A percentile compares a stretch with the other conserved stretches of the same genome.
Conservation (phyloP, 768 basidiomycete genomes). For the Obba rivulosa region DNA sequence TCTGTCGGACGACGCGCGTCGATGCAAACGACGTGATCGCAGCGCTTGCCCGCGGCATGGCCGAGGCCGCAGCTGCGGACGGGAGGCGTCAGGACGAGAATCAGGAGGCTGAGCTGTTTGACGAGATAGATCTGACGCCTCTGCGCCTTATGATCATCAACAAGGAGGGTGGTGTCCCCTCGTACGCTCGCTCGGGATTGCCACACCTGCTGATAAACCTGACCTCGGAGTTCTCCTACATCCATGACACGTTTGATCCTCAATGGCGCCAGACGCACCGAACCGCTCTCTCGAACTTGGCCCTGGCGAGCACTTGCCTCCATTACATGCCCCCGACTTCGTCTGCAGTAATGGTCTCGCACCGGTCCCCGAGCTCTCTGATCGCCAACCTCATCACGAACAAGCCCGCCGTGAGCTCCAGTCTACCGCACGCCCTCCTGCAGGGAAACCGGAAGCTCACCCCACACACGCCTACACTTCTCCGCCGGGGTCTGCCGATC, state of each 20-base stretch:
- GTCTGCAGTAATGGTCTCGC: conserved; percentile 95
- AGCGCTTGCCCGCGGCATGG: conserved; percentile 85
- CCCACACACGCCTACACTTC: conserved; percentile 85
- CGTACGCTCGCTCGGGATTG: conserved; percentile 90
- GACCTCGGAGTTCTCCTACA: conserved; percentile 78
- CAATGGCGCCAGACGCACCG: conserved; percentile 77
- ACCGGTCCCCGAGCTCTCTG: conserved; percentile 90
- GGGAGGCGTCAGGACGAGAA: conserved; percentile 29
- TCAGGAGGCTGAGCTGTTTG: conserved; percentile 32
- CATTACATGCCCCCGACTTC: conserved; percentile 89
- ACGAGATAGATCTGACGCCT: conserved; percentile 81
- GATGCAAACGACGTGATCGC: conserved; percentile 85
- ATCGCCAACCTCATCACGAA: conserved; percentile 98
- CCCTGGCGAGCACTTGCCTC: conserved; percentile 81
- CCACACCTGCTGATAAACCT: conserved; percentile 97
- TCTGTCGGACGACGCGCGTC: conserved; percentile 79
- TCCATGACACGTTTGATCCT: conserved; percentile 76
- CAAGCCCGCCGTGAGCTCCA: conserved; percentile 93
- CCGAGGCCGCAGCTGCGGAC: conserved; percentile 46
- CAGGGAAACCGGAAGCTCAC: conserved; percentile 84
- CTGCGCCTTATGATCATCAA: conserved; percentile 97
- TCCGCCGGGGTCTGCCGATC: conserved; percentile 85
- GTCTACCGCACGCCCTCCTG: conserved; percentile 88
- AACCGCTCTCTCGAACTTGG: conserved; percentile 80
- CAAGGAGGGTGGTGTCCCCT: conserved; percentile 93